Evolutionary conservation across 164 flowering plant species (phyloP).

Genomic region (Cinnamomum chago): DNA sequence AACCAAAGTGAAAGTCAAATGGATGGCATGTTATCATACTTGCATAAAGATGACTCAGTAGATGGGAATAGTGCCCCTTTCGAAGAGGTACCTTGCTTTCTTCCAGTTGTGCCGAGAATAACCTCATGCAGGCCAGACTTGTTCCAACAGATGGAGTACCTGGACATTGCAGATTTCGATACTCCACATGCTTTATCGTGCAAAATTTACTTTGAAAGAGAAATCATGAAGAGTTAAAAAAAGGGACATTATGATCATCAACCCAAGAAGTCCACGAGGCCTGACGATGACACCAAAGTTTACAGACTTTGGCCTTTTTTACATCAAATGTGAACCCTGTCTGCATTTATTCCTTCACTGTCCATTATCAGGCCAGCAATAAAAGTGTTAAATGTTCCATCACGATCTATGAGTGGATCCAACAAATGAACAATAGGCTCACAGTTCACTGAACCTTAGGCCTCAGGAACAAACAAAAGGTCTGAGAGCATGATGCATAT

Average conservation of each 20-base stretch:
- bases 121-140: conserved; percentile 81
- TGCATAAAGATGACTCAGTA: conserved; percentile 84
- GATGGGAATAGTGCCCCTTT: conserved; percentile 78
- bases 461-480: not conserved
- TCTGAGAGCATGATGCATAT: not conserved
- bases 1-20: not conserved
- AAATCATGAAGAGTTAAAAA: not conserved
- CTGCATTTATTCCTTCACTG: not conserved
- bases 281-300: no score
- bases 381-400: not conserved
- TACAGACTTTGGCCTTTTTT: no score
- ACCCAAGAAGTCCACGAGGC: not conserved
- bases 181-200: not conserved
- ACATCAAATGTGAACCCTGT: not conserved
- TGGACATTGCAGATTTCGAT: conserved; percentile 16
- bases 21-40: conserved; percentile 41
- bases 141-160: conserved; percentile 95
- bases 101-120: conserved; percentile 95
- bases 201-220: not conserved
- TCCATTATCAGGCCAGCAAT: not conserved
- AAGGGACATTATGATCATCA: not conserved
- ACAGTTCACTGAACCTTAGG: not conserved
- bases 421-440: not conserved
- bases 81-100: conserved; percentile 95
- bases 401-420: not conserved